Evolutionary conservation across 2,329 filamentous ascomycete species (phyloP).

Genomic region (Exutisphaerella laricina): DNA sequence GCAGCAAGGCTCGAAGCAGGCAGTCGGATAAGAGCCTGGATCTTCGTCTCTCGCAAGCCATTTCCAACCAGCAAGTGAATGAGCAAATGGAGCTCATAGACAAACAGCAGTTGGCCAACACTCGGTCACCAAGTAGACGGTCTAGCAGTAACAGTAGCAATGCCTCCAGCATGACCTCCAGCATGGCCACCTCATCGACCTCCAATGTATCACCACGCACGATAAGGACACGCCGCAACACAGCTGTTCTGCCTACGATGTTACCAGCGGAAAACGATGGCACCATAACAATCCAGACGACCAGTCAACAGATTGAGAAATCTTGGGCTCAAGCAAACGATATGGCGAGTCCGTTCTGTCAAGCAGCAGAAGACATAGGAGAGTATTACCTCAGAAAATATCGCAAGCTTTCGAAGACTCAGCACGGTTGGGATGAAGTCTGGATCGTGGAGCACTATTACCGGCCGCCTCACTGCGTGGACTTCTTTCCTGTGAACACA

Average conservation of each 20-base stretch:
- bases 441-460: conserved; percentile 1
- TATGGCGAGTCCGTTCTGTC: not conserved
- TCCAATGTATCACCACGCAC: not conserved
- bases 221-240: not conserved
- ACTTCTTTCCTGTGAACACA: not conserved
- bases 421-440: not conserved
- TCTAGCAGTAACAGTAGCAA: not conserved
- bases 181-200: not conserved
- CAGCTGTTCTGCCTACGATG: not conserved
- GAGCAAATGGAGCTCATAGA: not conserved
- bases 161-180: not conserved
- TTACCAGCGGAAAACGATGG: not conserved
- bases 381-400: conserved; percentile 1
- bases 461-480: not conserved
- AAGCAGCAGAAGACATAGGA: not conserved
- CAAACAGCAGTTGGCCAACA: not conserved
- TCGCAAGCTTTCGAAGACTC: not conserved
- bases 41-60: not conserved
- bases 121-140: not conserved
- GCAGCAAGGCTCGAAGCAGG: conserved; percentile 1
- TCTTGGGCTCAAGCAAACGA: no score
- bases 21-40: conserved; percentile 1
- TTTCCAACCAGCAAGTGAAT: not conserved
- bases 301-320: not conserved
- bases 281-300: not conserved